Conservation (phyloP, 306 rosid species). For the Phaseolus lunatus region DNA sequence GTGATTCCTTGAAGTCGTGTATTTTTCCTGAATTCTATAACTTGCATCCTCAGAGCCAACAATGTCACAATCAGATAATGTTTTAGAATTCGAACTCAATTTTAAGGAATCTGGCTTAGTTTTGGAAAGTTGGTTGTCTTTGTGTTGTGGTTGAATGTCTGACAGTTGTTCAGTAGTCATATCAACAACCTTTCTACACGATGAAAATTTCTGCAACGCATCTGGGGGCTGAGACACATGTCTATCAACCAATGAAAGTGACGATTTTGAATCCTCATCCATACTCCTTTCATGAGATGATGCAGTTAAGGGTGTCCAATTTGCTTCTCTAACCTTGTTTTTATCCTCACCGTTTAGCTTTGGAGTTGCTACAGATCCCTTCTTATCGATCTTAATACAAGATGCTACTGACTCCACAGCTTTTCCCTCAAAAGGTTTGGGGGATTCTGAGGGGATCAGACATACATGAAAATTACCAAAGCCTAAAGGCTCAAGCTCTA, state of each 20-base stretch:
- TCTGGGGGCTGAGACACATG: conserved; percentile 6
- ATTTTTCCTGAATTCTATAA: conserved; percentile 46
- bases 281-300: conserved; percentile 38
- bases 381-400: conserved; percentile 40
- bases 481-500: conserved; percentile 45
- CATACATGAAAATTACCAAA: conserved; percentile 44
- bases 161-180: conserved; percentile 47
- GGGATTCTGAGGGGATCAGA: conserved; percentile 33
- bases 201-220: conserved; percentile 17
- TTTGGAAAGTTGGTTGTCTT: conserved; percentile 37
- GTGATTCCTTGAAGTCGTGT: conserved; percentile 36
- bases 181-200: conserved; percentile 38
- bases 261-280: conserved; percentile 39
- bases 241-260: conserved; percentile 40
- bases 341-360: conserved; percentile 45
- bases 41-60: conserved; percentile 44
- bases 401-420: conserved; percentile 30
- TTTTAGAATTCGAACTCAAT: conserved; percentile 50
- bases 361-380: conserved; percentile 34
- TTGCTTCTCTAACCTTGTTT: conserved; percentile 31
- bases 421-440: conserved; percentile 41
- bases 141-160: conserved; percentile 30
- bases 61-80: conserved; percentile 42
- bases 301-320: conserved; percentile 36
- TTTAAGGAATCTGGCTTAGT: conserved; percentile 49